These are phyloP conservation scores for Xanthoparmelia taractica DNA, from an alignment of 495 filamentous ascomycete species.

Conservation along the genomic window DNA sequence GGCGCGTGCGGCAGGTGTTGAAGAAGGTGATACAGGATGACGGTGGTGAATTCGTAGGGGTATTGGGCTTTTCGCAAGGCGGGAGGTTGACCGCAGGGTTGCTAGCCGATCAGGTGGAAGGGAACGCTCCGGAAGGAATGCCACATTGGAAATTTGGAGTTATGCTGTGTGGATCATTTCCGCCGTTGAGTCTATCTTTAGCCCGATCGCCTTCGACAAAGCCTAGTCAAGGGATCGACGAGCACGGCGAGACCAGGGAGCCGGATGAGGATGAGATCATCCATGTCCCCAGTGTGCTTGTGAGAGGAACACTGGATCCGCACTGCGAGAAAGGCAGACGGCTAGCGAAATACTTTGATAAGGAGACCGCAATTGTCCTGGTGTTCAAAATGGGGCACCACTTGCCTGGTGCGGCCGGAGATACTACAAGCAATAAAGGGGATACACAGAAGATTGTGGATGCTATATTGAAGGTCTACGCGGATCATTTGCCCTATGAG, in stretches of 20 bases:
- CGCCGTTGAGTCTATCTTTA: constrained; percentile 17
- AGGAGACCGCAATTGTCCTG: constrained; percentile 17
- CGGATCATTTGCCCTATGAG: constrained; percentile 5
- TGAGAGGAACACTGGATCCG: constrained; percentile 30
- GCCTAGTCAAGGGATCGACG: constrained; percentile 12
- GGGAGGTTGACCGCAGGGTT: constrained; percentile 27
- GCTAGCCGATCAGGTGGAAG: constrained; percentile 22
- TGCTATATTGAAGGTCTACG: constrained; percentile 27
- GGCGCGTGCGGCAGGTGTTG: constrained; percentile 7
- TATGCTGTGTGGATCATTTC: constrained; percentile 22
- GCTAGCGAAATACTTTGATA: constrained; percentile 27
- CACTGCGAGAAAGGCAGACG: constrained; percentile 25
- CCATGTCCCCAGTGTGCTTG: constrained; percentile 28
- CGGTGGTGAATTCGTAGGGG: constrained; percentile 26
- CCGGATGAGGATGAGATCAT: constrained; percentile 22
- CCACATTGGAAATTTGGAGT: constrained; percentile 24
- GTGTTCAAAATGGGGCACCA: constrained; percentile 30
- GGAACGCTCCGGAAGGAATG: constrained; percentile 8
- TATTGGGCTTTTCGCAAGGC: constrained; percentile 33
- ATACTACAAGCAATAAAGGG: constrained; percentile 23
- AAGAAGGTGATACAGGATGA: constrained; percentile 12
- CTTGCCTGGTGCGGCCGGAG: constrained; percentile 26
- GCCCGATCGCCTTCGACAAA: constrained; percentile 7
- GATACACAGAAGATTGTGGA: constrained; percentile 22
- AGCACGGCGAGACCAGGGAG: constrained; percentile 17